These are phyloP conservation scores for Salmacisia buchloeana DNA, from an alignment of 1,284 basidiomycete genomes.

Conservation along the genomic window DNA sequence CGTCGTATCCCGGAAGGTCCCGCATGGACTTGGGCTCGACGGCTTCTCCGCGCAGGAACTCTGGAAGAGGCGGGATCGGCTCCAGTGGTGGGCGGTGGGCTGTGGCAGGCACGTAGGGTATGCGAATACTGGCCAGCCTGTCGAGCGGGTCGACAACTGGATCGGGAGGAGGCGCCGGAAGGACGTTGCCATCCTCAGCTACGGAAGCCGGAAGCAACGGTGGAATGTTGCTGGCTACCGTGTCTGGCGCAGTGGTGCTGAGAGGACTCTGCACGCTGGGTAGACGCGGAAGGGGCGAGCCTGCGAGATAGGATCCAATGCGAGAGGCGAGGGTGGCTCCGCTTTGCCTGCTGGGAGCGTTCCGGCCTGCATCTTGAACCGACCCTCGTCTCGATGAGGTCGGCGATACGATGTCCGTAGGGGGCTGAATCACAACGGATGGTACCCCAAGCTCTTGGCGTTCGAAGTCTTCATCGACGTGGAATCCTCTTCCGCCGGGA, in stretches of 20 bases:
- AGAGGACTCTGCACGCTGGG: not conserved
- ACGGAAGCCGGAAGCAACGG: not conserved
- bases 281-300: not conserved
- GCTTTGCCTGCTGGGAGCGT: not conserved
- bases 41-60: not conserved
- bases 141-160: not conserved
- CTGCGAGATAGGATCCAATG: not conserved
- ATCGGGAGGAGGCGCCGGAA: not conserved
- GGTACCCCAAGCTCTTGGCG: not conserved
- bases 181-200: not conserved
- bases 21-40: not conserved
- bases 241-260: not conserved
- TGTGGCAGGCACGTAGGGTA: not conserved
- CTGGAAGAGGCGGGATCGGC: not conserved
- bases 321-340: not conserved
- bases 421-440: not conserved
- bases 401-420: not conserved
- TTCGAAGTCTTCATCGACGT: not conserved
- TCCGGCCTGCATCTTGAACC: not conserved
- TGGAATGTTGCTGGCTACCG: not conserved
- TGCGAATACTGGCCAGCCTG: constrained; percentile 1
- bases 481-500: not conserved
- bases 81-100: constrained; percentile 3
- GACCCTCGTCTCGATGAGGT: not conserved
- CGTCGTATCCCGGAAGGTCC: not conserved